phyloP scores from a whole-genome alignment of 495 filamentous ascomycete species.

The Thozetella sp. region DNA sequence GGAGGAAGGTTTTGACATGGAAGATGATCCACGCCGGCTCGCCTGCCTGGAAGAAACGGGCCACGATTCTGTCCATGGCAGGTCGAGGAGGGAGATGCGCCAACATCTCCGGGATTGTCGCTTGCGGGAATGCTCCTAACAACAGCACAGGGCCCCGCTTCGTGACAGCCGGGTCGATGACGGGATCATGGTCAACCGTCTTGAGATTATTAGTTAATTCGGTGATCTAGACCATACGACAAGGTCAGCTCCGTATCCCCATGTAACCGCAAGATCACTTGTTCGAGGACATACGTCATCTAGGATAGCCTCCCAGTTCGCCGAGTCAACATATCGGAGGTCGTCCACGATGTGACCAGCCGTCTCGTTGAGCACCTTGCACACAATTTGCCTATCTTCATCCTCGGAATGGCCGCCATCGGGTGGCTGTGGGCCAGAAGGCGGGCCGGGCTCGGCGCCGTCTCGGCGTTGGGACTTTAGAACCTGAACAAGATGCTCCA shows the following conservation, averaged over 20 bases:
- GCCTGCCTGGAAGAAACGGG: constrained; percentile 42
- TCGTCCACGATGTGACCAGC: constrained; percentile 34
- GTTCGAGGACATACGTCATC: constrained; percentile 41
- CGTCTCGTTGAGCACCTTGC: constrained; percentile 9
- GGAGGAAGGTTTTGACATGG: constrained; percentile 46
- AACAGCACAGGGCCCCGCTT: constrained; percentile 37
- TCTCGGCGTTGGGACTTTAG: constrained; percentile 35
- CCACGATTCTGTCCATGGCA: constrained; percentile 45
- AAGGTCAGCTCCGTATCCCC: background rate
- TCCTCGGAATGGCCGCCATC: constrained; percentile 7
- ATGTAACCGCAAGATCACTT: background rate
- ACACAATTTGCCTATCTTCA: constrained; percentile 3
- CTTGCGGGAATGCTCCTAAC: constrained; percentile 32
- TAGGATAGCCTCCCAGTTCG: constrained; percentile 52
- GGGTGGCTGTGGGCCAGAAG: background rate
- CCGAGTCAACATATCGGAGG: constrained; percentile 48
- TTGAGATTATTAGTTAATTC: constrained; percentile 20
- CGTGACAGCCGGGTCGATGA: constrained; percentile 19
- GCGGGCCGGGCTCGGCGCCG: background rate
- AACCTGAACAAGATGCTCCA: constrained; percentile 52
- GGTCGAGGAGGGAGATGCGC: constrained; percentile 39
- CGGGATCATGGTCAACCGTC: constrained; percentile 21
- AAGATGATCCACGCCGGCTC: constrained; percentile 42
- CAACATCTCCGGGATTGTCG: constrained; percentile 38
- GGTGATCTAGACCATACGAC: constrained; percentile 26